Conservation (phyloP, 1,284 basidiomycete species). For the Cutaneotrichosporon dermatis region DNA sequence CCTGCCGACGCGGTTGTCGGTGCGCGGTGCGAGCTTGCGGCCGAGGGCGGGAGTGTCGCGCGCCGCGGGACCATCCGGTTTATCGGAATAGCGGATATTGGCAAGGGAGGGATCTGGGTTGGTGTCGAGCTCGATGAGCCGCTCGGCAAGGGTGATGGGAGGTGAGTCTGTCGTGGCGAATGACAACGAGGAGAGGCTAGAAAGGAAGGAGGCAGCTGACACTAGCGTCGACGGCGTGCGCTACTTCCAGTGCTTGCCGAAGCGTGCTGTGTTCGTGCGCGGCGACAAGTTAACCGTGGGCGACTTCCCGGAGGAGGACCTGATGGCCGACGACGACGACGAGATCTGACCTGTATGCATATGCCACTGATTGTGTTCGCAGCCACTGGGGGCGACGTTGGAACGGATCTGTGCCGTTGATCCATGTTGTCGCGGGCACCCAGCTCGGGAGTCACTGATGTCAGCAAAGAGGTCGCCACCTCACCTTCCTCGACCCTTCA, state of each 20-base stretch:
- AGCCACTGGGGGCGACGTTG: no score
- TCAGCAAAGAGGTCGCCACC: no score
- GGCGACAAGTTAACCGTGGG: constrained; percentile 78
- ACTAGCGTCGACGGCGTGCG: constrained; percentile 74
- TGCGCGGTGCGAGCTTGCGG: constrained; percentile 71
- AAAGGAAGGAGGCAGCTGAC: background rate
- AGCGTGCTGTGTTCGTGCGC: constrained; percentile 81
- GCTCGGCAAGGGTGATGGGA: constrained; percentile 90
- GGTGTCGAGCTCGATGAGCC: constrained; percentile 96
- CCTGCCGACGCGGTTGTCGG: constrained; percentile 52
- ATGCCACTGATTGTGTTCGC: no score
- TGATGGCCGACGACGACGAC: constrained; percentile 58
- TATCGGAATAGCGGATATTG: constrained; percentile 75
- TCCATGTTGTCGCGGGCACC: no score
- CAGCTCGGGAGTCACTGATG: no score
- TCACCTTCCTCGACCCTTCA: no score
- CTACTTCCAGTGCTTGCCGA: constrained; percentile 75
- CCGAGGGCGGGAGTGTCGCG: constrained; percentile 56
- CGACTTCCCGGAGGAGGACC: constrained; percentile 77
- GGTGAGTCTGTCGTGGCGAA: constrained; percentile 56
- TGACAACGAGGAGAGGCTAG: background rate
- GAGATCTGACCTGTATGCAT: constrained; percentile 56
- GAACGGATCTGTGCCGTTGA: no score
- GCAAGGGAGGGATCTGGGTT: constrained; percentile 65
- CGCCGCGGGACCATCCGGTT: constrained; percentile 72